phyloP scores from a whole-genome alignment of 345 rosid genomes.

The Boechera stricta region DNA sequence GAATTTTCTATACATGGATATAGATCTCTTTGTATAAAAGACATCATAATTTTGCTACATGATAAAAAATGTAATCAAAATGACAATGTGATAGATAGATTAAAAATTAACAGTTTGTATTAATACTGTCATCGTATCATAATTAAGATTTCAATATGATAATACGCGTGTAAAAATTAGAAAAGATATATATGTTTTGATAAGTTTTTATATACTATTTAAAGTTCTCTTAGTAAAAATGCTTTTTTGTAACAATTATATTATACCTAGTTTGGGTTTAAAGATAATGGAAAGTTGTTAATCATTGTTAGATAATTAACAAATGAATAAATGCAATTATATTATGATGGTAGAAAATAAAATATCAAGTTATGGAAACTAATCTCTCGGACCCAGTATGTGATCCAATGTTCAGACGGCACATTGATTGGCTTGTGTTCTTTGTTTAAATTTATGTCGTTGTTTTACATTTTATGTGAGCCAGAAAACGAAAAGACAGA shows the following conservation, averaged over 20 bases:
- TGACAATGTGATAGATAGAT: background rate
- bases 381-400: background rate
- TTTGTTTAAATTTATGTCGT: no score
- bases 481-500: no score
- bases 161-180: background rate
- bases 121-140: no score
- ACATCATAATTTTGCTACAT: background rate
- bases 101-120: no score
- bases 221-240: background rate
- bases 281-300: constrained; percentile 20
- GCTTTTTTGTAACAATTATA: background rate
- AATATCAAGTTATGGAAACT: background rate
- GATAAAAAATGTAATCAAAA: background rate
- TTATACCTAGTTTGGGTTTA: background rate
- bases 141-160: background rate
- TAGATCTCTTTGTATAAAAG: background rate
- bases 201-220: background rate
- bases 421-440: background rate
- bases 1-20: background rate
- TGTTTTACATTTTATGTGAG: no score
- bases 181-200: no score
- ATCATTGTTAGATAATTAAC: constrained; percentile 9
- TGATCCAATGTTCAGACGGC: background rate
- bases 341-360: background rate
- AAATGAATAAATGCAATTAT: background rate